Percentiles rank a stretch among this genome's conserved stretches.
These are phyloP conservation scores for Eucalyptus regnans DNA, from an alignment of 345 rosid genomes.

Conservation along the genomic window DNA sequence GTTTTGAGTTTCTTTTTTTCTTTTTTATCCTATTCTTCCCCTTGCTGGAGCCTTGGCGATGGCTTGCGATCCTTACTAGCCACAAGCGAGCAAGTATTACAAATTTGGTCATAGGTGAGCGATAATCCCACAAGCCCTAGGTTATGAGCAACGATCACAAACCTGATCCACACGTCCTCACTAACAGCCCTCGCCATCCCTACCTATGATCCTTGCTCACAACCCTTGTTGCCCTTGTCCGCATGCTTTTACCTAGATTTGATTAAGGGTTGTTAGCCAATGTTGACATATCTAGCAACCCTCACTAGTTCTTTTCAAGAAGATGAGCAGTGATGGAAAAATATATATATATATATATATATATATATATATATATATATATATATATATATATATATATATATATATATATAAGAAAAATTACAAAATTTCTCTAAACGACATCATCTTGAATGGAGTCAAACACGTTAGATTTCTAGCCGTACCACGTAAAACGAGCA, in stretches of 20 bases:
- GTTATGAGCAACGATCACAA: background rate
- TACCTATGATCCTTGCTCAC: background rate
- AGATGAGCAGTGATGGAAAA: background rate
- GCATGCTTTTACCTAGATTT: background rate
- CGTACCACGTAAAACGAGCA: accelerated
- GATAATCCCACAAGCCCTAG: background rate
- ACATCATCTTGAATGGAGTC: background rate
- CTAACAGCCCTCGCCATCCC: background rate
- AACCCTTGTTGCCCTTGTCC: background rate
- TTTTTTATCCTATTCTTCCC: background rate
- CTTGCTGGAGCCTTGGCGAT: too few species aligned
- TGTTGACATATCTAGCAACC: background rate
- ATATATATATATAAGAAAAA: background rate
- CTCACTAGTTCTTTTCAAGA: background rate
- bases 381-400: background rate
- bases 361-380: background rate
- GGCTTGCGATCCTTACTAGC: too few species aligned
- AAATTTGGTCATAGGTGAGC: background rate
- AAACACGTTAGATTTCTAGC: background rate
- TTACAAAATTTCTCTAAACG: background rate
- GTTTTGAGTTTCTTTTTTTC: background rate
- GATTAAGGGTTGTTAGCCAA: background rate
- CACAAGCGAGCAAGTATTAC: too few species aligned
- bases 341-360: background rate
- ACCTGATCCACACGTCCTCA: background rate